Evolutionary conservation across 441 rosid species (phyloP).

Genomic region (Corymbia citriodora): DNA sequence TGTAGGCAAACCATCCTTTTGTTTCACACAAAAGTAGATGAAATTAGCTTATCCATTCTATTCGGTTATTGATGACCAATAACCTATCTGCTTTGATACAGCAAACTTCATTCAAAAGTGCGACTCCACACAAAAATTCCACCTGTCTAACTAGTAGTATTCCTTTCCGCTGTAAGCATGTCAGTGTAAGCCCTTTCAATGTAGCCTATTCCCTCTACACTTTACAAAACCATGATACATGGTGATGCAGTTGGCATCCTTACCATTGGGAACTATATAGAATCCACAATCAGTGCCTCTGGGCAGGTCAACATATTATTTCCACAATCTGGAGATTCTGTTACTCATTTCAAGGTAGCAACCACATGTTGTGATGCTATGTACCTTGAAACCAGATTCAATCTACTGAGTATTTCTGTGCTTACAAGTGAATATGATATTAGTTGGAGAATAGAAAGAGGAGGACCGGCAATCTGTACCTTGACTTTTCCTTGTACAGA

Average conservation of each 20-base stretch:
- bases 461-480: constrained; percentile 24
- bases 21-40: not conserved
- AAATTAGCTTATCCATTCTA: not conserved
- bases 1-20: not conserved
- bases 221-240: not conserved
- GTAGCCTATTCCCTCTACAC: not conserved
- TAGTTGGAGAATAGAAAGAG: not conserved
- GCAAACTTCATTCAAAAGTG: not conserved
- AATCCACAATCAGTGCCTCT: not conserved
- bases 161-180: not conserved
- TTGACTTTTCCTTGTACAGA: constrained; percentile 68
- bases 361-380: not conserved
- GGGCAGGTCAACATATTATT: not conserved
- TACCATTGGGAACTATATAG: not conserved
- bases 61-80: not conserved
- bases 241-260: not conserved
- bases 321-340: not conserved
- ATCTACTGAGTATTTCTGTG: not conserved
- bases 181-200: not conserved
- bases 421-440: not conserved
- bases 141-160: not conserved
- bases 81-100: not conserved
- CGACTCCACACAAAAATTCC: not conserved
- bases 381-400: not conserved
- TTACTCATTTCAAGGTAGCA: not conserved